These are phyloP conservation scores for Neodidymelliopsis sp. DNA, from an alignment of 2,329 filamentous ascomycete species.

Conservation along the genomic window DNA sequence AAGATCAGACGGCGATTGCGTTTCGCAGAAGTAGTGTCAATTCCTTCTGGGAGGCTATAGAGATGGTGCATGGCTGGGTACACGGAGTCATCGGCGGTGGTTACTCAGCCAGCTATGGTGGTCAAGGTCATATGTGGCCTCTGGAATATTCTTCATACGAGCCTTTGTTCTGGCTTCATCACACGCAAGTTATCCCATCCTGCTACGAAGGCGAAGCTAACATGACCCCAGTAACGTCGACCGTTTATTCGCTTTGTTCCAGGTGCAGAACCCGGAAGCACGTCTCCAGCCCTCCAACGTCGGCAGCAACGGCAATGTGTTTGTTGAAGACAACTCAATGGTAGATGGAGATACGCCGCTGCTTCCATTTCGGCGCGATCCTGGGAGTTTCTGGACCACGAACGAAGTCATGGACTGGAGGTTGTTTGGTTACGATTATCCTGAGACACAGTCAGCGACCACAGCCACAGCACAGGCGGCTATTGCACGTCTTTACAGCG, in stretches of 20 bases:
- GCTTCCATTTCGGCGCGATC: conserved; percentile 46
- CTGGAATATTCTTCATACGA: conserved; percentile 78
- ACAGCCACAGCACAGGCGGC: conserved; percentile 21
- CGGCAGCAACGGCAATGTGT: conserved; percentile 34
- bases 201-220: neutral
- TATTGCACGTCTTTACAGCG: conserved; percentile 35
- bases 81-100: conserved; percentile 56
- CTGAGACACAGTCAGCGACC: conserved; percentile 42
- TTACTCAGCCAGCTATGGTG: conserved; percentile 13
- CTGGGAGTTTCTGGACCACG: conserved; percentile 40
- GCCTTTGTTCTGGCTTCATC: conserved; percentile 61
- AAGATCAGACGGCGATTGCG: conserved; percentile 24
- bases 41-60: conserved; percentile 47
- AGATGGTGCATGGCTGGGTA: conserved; percentile 39
- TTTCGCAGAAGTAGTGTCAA: conserved; percentile 22
- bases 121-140: conserved; percentile 73
- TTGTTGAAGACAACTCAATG: conserved; percentile 46
- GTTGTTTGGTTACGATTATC: conserved; percentile 44
- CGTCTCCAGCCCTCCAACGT: conserved; percentile 63
- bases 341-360: conserved; percentile 59
- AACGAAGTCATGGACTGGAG: conserved; percentile 35
- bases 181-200: conserved; percentile 43
- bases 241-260: conserved; percentile 74
- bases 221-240: conserved; percentile 39
- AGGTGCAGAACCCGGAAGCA: conserved; percentile 71